These are phyloP conservation scores for Torrubiellomyces zombiae DNA, from an alignment of 2,329 filamentous ascomycete genomes.

Conservation along the genomic window DNA sequence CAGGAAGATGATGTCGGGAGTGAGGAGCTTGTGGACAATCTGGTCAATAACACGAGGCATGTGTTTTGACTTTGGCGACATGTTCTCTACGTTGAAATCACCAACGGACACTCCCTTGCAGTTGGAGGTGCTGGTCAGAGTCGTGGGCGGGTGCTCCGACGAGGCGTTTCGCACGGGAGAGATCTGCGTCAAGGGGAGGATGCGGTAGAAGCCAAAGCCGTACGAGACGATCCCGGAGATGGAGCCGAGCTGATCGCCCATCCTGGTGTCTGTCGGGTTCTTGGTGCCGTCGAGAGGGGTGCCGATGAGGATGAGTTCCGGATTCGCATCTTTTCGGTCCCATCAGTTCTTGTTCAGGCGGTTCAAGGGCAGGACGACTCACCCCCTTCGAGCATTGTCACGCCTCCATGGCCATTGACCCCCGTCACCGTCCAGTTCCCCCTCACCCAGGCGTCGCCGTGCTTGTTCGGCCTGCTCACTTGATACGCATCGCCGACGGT, in stretches of 20 bases:
- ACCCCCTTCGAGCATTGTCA: slow-evolving; percentile 44
- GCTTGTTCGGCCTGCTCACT: slow-evolving; percentile 43
- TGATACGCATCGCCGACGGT: slow-evolving; percentile 40
- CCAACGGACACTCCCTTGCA: slow-evolving; percentile 48
- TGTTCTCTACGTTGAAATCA: slow-evolving; percentile 56
- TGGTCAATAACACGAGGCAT: slow-evolving; percentile 44
- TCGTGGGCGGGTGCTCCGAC: slow-evolving; percentile 29
- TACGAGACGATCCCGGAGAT: slow-evolving; percentile 54
- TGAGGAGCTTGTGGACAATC: slow-evolving; percentile 45
- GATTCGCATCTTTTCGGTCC: slow-evolving; percentile 41
- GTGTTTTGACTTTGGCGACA: slow-evolving; percentile 37
- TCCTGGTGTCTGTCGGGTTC: slow-evolving; percentile 41
- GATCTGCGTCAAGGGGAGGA: slow-evolving; percentile 45
- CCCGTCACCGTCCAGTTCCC: slow-evolving; percentile 49
- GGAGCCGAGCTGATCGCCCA: slow-evolving; percentile 47
- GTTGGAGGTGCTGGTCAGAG: slow-evolving; percentile 33
- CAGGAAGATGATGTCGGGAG: slow-evolving; percentile 49
- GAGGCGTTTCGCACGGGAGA: slow-evolving; percentile 29
- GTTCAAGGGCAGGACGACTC: slow-evolving; percentile 4
- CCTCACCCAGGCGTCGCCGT: slow-evolving; percentile 52
- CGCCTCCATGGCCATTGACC: slow-evolving; percentile 42
- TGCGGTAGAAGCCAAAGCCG: slow-evolving; percentile 51
- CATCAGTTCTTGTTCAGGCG: slow-evolving; percentile 3
- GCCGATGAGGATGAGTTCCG: slow-evolving; percentile 51
- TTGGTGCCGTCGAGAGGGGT: slow-evolving; percentile 45